phyloP scores from a whole-genome alignment of 208 protist genomes.

The Sergeia podlipaevii region DNA sequence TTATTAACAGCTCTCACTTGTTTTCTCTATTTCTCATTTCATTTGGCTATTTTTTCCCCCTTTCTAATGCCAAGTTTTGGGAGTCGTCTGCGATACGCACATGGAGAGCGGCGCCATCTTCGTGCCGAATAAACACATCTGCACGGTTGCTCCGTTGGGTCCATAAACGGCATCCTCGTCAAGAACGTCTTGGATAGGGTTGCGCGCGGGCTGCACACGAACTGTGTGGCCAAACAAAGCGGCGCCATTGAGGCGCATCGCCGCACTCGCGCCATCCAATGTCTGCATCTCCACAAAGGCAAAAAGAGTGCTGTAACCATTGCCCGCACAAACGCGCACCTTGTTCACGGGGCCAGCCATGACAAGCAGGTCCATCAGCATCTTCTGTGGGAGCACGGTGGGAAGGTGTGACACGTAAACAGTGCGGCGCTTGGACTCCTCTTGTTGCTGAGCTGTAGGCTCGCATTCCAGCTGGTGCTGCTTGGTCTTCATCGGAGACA shows the following conservation, averaged over 20 bases:
- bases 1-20: constrained; percentile 2
- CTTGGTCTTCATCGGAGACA: not conserved
- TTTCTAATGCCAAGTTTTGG: too few relatives aligned
- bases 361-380: constrained; percentile 53
- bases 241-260: constrained; percentile 50
- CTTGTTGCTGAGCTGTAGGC: not conserved
- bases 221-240: constrained; percentile 54
- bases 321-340: constrained; percentile 68
- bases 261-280: constrained; percentile 34
- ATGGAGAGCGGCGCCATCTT: constrained; percentile 19
- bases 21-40: too few relatives aligned
- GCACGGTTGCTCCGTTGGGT: constrained; percentile 21
- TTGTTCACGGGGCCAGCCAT: constrained; percentile 66
- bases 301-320: constrained; percentile 64
- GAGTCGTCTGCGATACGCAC: not conserved
- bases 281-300: constrained; percentile 86
- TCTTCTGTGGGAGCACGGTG: constrained; percentile 43
- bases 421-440: constrained; percentile 60
- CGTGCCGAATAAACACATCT: constrained; percentile 61
- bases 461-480: not conserved
- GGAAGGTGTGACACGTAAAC: constrained; percentile 77
- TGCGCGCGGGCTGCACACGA: constrained; percentile 70
- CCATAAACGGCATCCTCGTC: constrained; percentile 55
- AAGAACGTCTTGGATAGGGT: constrained; percentile 71
- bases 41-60: too few relatives aligned